These are phyloP conservation scores for Suillus cothurnatus DNA, from an alignment of 768 basidiomycete species.

Conservation along the genomic window DNA sequence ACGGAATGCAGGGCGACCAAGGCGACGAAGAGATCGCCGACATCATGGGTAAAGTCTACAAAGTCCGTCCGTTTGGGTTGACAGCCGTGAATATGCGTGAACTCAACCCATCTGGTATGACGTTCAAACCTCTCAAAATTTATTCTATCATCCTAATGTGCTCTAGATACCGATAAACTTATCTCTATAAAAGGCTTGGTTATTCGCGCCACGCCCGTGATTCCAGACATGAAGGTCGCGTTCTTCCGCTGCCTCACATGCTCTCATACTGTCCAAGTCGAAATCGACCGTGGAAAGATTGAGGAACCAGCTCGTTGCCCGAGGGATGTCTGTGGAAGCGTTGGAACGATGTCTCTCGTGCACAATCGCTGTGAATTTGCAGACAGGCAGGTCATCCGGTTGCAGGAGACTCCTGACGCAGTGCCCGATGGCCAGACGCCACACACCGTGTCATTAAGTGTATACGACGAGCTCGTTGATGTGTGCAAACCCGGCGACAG, in stretches of 20 bases:
- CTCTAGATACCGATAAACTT: conserved; percentile 94
- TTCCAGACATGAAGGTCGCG: conserved; percentile 98
- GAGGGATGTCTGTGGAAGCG: conserved; percentile 85
- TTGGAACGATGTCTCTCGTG: conserved; percentile 91
- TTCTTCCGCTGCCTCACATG: conserved; percentile 98
- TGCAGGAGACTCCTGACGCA: conserved; percentile 97
- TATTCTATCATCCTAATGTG: conserved; percentile 4
- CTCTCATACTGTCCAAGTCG: conserved; percentile 94
- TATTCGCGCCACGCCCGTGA: conserved; percentile 95
- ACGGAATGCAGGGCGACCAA: conserved; percentile 74
- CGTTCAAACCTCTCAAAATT: conserved; percentile 3
- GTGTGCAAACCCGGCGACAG: conserved; percentile 96
- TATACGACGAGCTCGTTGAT: conserved; percentile 98
- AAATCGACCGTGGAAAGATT: conserved; percentile 98
- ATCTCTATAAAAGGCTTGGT: conserved; percentile 96
- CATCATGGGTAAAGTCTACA: conserved; percentile 86
- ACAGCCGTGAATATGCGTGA: conserved; percentile 90
- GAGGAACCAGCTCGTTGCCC: conserved; percentile 91
- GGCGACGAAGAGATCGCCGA: conserved; percentile 88
- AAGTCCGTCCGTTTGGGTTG: conserved; percentile 90
- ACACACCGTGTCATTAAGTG: conserved; percentile 93
- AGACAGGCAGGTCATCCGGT: conserved; percentile 90
- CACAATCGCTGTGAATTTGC: conserved; percentile 98
- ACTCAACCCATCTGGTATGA: conserved; percentile 86
- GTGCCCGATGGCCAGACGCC: conserved; percentile 99